A percentile compares a stretch with the other conserved stretches of the same genome.
Conservation (phyloP, 129 eudicot species). For the Pseudognaphalium luteoalbum region DNA sequence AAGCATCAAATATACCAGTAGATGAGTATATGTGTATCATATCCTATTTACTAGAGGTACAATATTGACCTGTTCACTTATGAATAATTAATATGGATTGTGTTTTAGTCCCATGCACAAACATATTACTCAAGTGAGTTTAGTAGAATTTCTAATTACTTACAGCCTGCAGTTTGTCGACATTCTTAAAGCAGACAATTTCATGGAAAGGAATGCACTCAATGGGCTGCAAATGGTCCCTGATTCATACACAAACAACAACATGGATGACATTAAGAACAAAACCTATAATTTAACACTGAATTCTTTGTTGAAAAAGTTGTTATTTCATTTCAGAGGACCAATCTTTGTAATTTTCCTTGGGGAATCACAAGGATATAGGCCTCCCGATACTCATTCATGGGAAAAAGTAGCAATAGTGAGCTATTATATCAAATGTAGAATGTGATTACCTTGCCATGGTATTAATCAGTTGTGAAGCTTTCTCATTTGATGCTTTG, state of each 20-base stretch:
- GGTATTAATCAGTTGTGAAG: conserved; percentile 47
- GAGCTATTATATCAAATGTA: background rate
- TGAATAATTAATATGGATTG: background rate
- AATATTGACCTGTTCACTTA: background rate
- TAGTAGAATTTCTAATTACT: conserved; percentile 30
- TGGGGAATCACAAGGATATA: conserved; percentile 4
- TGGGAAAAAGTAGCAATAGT: background rate
- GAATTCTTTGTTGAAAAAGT: background rate
- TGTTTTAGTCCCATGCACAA: background rate
- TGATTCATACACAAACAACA: conserved; percentile 36
- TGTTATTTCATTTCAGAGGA: conserved; percentile 3
- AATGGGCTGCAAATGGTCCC: conserved; percentile 73
- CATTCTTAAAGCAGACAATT: conserved; percentile 64
- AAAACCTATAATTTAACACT: conserved; percentile 8
- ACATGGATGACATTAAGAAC: conserved; percentile 2
- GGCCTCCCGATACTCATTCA: background rate
- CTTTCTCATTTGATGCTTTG: conserved; percentile 53
- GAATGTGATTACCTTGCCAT: conserved; percentile 53
- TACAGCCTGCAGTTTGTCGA: conserved; percentile 79
- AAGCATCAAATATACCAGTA: background rate
- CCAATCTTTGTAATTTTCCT: conserved; percentile 3
- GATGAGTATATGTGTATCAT: background rate
- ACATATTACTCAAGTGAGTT: background rate
- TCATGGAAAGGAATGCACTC: conserved; percentile 68
- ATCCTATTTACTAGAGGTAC: background rate